These are phyloP conservation scores for Rhizodiscina lignyota DNA, from an alignment of 495 filamentous ascomycete genomes.

Conservation along the genomic window DNA sequence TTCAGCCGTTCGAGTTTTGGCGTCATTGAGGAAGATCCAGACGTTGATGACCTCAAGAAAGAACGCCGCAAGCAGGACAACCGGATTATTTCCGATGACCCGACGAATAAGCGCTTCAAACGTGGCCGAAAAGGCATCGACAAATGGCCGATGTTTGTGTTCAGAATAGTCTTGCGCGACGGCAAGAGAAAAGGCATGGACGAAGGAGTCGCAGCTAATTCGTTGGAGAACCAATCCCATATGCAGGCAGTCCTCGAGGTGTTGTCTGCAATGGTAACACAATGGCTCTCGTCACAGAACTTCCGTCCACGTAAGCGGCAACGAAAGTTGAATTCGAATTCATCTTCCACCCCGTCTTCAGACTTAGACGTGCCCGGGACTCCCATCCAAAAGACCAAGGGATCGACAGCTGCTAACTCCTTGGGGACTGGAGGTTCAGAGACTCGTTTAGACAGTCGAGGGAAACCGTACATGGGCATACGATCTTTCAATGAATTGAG, in stretches of 20 bases:
- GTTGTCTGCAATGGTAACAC: constrained; percentile 15
- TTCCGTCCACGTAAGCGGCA: constrained; percentile 16
- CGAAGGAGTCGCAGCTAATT: constrained; percentile 8
- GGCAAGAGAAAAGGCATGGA: constrained; percentile 6
- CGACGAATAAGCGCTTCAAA: constrained; percentile 39
- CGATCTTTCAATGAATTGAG: constrained; percentile 44
- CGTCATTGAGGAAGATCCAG: constrained; percentile 29
- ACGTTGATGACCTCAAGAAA: constrained; percentile 21
- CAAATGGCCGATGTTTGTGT: constrained; percentile 81
- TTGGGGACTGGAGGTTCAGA: no score
- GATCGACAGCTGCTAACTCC: neutral
- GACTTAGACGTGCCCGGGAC: neutral
- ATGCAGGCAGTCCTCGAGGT: constrained; percentile 23
- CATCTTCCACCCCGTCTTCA: neutral
- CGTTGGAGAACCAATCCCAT: constrained; percentile 26
- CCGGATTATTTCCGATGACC: constrained; percentile 30
- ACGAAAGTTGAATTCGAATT: no score
- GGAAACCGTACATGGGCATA: no score
- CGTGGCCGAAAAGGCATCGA: constrained; percentile 49
- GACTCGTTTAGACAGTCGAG: no score
- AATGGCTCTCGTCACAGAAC: constrained; percentile 21
- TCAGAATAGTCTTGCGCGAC: constrained; percentile 40
- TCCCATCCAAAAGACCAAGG: neutral
- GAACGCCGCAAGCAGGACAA: constrained; percentile 22
- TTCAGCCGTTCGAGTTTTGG: constrained; percentile 73